A percentile compares a stretch with the other conserved stretches of the same genome.
phyloP scores from a whole-genome alignment of 106 monocot genomes.

The Platanthera zijinensis region DNA sequence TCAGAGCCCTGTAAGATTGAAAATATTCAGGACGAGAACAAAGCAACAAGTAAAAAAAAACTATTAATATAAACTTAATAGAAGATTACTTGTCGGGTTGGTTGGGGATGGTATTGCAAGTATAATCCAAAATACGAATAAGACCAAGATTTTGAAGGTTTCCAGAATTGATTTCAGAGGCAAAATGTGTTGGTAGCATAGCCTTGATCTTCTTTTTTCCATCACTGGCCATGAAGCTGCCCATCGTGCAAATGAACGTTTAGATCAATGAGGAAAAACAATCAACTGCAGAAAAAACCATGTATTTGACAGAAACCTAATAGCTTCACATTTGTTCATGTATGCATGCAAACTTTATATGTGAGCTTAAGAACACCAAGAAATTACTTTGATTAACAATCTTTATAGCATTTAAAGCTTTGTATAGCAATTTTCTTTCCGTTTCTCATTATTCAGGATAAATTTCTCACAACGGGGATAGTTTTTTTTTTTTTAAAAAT shows the following conservation, averaged over 20 bases:
- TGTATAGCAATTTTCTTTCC: neutral
- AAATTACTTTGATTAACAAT: neutral
- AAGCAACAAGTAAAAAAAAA: neutral
- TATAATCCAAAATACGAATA: conserved; percentile 74
- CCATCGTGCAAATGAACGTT: neutral
- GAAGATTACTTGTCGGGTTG: conserved; percentile 59
- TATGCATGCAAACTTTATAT: neutral
- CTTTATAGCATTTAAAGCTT: neutral
- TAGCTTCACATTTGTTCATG: neutral
- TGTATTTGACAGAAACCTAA: neutral
- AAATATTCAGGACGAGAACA: neutral
- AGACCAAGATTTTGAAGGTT: conserved; percentile 84
- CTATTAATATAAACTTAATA: neutral
- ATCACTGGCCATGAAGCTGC: conserved; percentile 91
- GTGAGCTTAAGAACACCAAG: neutral
- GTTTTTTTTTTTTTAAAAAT: too few relatives aligned
- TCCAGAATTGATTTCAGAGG: conserved; percentile 63
- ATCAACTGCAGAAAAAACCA: neutral
- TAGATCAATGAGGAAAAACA: neutral
- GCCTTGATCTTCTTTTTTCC: conserved; percentile 80
- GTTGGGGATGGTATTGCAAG: conserved; percentile 79
- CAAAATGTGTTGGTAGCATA: conserved; percentile 66
- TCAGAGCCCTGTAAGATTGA: conserved; percentile 57
- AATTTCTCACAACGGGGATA: neutral
- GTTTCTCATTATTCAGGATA: neutral